phyloP scores from a whole-genome alignment of 169 alveolate species.

The Eimeria zaria region DNA sequence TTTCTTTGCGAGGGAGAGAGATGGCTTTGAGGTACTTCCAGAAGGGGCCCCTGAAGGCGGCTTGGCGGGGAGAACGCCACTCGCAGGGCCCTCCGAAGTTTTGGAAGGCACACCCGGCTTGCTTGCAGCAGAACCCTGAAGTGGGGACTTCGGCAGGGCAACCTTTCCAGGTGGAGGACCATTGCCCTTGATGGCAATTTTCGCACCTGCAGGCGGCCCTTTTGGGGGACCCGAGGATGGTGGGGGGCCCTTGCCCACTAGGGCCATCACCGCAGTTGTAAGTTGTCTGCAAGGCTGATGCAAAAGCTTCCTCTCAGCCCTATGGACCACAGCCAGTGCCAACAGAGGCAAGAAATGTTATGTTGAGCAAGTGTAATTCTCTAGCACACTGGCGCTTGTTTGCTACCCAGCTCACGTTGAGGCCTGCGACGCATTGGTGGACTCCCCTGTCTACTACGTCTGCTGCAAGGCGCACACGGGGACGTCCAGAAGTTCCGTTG shows the following conservation, averaged over 20 bases:
- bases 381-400: neutral
- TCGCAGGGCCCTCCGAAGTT: neutral
- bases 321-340: slow-evolving; percentile 70
- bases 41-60: neutral
- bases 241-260: slow-evolving; percentile 63
- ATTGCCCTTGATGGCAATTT: slow-evolving; percentile 32
- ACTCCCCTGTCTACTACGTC: neutral
- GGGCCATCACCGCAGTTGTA: neutral
- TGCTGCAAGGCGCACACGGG: neutral
- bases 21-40: neutral
- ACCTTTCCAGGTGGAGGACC: slow-evolving; percentile 72
- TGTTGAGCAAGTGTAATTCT: neutral
- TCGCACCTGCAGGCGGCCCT: slow-evolving; percentile 64
- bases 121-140: neutral
- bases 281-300: neutral
- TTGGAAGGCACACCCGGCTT: slow-evolving; percentile 34
- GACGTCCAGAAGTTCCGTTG: neutral
- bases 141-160: slow-evolving; percentile 28
- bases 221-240: slow-evolving; percentile 28
- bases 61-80: neutral
- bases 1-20: neutral
- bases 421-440: neutral
- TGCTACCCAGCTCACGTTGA: neutral
- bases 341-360: neutral
- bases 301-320: neutral